Percentiles rank a stretch among this genome's conserved stretches.
Evolutionary conservation across 2,329 filamentous ascomycete species (phyloP).

Genomic region (Juglanconis oblonga): DNA sequence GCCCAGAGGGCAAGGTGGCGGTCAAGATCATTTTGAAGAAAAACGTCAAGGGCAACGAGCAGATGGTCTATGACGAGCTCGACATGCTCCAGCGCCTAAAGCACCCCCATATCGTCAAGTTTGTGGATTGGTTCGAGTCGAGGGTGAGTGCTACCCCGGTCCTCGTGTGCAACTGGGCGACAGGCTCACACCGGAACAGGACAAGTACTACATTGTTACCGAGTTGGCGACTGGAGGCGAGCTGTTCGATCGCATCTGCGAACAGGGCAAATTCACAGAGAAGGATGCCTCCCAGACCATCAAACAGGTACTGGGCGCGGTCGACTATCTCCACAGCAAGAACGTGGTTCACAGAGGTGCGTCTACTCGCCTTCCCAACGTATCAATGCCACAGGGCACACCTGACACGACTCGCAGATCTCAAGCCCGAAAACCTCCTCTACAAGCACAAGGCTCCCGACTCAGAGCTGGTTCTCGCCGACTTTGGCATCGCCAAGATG

Average conservation of each 20-base stretch:
- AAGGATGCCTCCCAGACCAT: slow-evolving; percentile 97
- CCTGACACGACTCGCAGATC: slow-evolving; percentile 54
- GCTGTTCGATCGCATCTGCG: slow-evolving; percentile 96
- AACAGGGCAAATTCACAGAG: slow-evolving; percentile 96
- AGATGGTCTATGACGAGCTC: slow-evolving; percentile 98
- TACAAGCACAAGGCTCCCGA: slow-evolving; percentile 77
- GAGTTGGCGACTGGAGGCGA: slow-evolving; percentile 94
- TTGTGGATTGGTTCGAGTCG: slow-evolving; percentile 99
- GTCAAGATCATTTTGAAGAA: slow-evolving; percentile 99
- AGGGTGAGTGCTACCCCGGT: slow-evolving; percentile 58
- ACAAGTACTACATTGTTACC: slow-evolving; percentile 99
- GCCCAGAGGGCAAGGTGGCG: slow-evolving; percentile 79
- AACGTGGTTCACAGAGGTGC: slow-evolving; percentile 95
- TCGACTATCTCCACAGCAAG: slow-evolving; percentile 90
- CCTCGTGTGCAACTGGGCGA: not conserved
- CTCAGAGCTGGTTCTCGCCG: slow-evolving; percentile 87
- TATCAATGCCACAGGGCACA: not conserved
- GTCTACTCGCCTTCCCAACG: not conserved
- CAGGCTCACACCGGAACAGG: slow-evolving; percentile 48
- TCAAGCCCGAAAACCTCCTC: slow-evolving; percentile 96
- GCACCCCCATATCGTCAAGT: slow-evolving; percentile 94
- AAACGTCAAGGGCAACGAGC: slow-evolving; percentile 96
- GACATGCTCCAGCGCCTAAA: slow-evolving; percentile 87
- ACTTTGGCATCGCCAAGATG: slow-evolving; percentile 99
- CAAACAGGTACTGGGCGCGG: slow-evolving; percentile 86